Base-by-base conservation (phyloP, 2,329 filamentous ascomycete genomes). In the Cercospora sp. region DNA sequence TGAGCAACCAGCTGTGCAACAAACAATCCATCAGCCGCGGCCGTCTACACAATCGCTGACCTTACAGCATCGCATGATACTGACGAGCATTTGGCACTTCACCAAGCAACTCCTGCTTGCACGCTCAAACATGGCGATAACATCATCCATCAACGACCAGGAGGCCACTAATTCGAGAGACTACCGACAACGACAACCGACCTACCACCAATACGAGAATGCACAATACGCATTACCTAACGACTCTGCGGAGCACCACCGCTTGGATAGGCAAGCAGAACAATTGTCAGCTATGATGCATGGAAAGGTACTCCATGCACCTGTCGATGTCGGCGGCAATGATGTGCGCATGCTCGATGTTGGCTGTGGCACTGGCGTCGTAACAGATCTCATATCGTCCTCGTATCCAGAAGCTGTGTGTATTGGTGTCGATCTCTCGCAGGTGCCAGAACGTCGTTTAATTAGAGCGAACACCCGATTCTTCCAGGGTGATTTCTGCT, bases 371-470 rank as follows among this genome's bases (percentile, higher is more conserved):
- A 67, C 70, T 16, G 72, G 72, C n/a, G 63, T 66, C 37, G 32
- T 67, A 75, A 82, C 61, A 78, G 69, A 64, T 58, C 59, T 67
- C 26, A 66, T 72, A 32, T 68, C 67, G 30, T 60, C 26, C 16
- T 65, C 43, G n/a, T 69, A 63, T 53, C 71, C 69, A 49, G 66
- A 76, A 12, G 72, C 77, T 12, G 71, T 78, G 61, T 74, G 80
- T 7, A 74, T 74, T 61, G 80, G 76, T 45, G 78, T 77, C 28
- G 80, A 82, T 66, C 72, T 80, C 34, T 69, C 64, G 28, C 9
- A 60, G 21, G 69, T 75, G 4, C 68, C 68, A 30, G 16, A 30
- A 10, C 62, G 58, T 37, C 61, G 63, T 10, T n/a, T 49, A 30
- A 62, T 63, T 21, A 43, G 49, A 21, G 16, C 28, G 2, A 70